A percentile compares a stretch with the other conserved stretches of the same genome.
phyloP scores from a whole-genome alignment of 1,284 basidiomycete genomes.

The Abortiporus biennis region DNA sequence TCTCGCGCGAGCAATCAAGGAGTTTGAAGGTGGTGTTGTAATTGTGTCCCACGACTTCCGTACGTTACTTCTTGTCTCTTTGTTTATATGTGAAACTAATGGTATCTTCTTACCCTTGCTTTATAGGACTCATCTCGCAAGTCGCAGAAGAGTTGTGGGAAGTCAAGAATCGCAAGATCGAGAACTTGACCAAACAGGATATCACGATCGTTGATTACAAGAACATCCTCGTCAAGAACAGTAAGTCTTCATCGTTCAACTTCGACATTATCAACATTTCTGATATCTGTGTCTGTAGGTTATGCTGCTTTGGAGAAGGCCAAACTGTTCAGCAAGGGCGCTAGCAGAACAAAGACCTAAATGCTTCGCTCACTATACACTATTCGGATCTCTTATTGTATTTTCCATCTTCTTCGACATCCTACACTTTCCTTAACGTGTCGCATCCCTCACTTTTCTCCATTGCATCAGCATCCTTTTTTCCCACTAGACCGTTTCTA shows the following conservation, averaged over 20 bases:
- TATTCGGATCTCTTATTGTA: too few species aligned
- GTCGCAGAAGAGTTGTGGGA: conserved; percentile 99
- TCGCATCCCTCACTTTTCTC: too few species aligned
- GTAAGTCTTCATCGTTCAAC: conserved; percentile 31
- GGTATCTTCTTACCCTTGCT: conserved; percentile 10
- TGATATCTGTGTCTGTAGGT: too few species aligned
- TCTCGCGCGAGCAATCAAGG: conserved; percentile 90
- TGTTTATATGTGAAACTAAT: conserved; percentile 2
- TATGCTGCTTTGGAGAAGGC: conserved; percentile 83
- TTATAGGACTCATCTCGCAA: conserved; percentile 81
- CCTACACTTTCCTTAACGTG: too few species aligned
- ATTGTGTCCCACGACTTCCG: conserved; percentile 98
- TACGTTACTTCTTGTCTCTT: conserved; percentile 30
- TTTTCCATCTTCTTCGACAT: too few species aligned
- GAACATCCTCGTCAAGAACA: conserved; percentile 67
- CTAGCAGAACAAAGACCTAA: conserved; percentile 55
- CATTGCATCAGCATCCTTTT: too few species aligned
- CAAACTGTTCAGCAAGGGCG: conserved; percentile 82
- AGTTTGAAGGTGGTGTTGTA: conserved; percentile 95
- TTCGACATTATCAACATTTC: too few species aligned
- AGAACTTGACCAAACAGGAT: conserved; percentile 86
- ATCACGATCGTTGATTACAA: conserved; percentile 92
- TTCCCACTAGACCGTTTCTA: too few species aligned
- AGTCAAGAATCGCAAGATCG: conserved; percentile 91
- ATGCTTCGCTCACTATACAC: too few species aligned